Conservation (phyloP, 2,329 filamentous ascomycete species). For the Penicillium italicum region DNA sequence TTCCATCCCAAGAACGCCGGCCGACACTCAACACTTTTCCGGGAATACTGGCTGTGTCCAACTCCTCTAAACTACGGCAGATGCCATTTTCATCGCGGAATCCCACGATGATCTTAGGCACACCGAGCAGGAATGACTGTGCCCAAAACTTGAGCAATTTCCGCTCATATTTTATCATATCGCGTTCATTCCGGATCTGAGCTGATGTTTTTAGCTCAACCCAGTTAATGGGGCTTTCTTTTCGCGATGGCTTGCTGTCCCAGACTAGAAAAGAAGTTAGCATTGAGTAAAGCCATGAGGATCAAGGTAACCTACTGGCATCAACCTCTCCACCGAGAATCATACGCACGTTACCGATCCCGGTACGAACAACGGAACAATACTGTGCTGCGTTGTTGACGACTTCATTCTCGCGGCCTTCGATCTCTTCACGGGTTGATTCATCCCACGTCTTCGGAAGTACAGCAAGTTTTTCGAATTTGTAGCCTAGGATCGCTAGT, state of each 20-base stretch:
- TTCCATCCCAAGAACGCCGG: conserved; percentile 77
- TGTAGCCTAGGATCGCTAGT: conserved; percentile 65
- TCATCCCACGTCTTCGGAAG: conserved; percentile 71
- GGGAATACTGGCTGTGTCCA: conserved; percentile 76
- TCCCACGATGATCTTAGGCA: conserved; percentile 86
- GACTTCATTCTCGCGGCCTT: conserved; percentile 63
- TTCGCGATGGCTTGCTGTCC: conserved; percentile 70
- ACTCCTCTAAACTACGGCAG: conserved; percentile 68
- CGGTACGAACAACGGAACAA: conserved; percentile 88
- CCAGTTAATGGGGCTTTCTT: conserved; percentile 74
- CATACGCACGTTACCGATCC: conserved; percentile 70
- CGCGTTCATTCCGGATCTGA: conserved; percentile 63
- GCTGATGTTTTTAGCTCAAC: conserved; percentile 92
- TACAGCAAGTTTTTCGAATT: conserved; percentile 85
- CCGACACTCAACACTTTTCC: conserved; percentile 65
- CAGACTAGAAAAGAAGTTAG: conserved; percentile 56
- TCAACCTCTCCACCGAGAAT: conserved; percentile 93
- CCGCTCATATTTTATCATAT: conserved; percentile 73
- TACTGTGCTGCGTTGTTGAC: conserved; percentile 94
- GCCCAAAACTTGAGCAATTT: conserved; percentile 97
- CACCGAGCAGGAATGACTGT: conserved; percentile 89
- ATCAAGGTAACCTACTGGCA: conserved; percentile 56
- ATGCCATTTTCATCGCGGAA: conserved; percentile 73
- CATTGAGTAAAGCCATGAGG: background rate
- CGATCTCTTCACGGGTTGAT: conserved; percentile 71